Percentiles rank a stretch among this genome's conserved stretches.
phyloP scores from a whole-genome alignment of 192 early-diverging fungal species.

The Lobosporangium transversale region DNA sequence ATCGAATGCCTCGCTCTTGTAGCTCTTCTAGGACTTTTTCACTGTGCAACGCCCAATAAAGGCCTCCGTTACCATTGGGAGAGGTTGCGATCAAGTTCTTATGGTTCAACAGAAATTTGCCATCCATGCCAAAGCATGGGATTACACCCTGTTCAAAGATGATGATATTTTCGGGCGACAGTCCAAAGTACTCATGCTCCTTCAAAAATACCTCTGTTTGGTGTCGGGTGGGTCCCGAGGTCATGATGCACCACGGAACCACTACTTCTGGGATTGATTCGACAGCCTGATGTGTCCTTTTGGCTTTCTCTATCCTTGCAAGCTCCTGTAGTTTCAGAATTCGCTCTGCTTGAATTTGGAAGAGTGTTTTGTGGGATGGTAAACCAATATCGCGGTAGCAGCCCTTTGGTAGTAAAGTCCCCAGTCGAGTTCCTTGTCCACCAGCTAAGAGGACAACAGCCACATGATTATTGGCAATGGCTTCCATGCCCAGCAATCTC shows the following conservation, averaged over 20 bases:
- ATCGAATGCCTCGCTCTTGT: slow-evolving; percentile 76
- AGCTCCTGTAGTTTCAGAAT: slow-evolving; percentile 85
- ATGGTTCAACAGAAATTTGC: slow-evolving; percentile 84
- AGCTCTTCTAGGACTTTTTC: slow-evolving; percentile 82
- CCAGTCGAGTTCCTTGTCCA: slow-evolving; percentile 84
- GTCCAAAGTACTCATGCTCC: slow-evolving; percentile 82
- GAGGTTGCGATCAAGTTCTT: slow-evolving; percentile 76
- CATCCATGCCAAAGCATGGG: slow-evolving; percentile 86
- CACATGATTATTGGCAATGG: slow-evolving; percentile 83
- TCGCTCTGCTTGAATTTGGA: slow-evolving; percentile 91
- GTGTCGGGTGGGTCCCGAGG: slow-evolving; percentile 84
- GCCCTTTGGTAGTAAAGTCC: slow-evolving; percentile 83
- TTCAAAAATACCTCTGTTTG: slow-evolving; percentile 77
- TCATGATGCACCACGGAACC: slow-evolving; percentile 97
- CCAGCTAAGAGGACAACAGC: slow-evolving; percentile 94
- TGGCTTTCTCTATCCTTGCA: too few relatives aligned
- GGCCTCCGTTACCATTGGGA: slow-evolving; percentile 86
- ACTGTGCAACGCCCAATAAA: slow-evolving; percentile 85
- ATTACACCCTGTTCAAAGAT: slow-evolving; percentile 93
- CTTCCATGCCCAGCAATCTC: slow-evolving; percentile 71
- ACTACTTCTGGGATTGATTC: slow-evolving; percentile 31
- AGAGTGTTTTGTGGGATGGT: slow-evolving; percentile 88
- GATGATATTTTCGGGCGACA: slow-evolving; percentile 76
- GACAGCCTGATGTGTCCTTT: background rate
- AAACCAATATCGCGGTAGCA: slow-evolving; percentile 89